Evolutionary conservation across 257 asterid species (phyloP), one percentile per base, ranked within the genome.

Genomic region (Nicotiana undulata): DNA sequence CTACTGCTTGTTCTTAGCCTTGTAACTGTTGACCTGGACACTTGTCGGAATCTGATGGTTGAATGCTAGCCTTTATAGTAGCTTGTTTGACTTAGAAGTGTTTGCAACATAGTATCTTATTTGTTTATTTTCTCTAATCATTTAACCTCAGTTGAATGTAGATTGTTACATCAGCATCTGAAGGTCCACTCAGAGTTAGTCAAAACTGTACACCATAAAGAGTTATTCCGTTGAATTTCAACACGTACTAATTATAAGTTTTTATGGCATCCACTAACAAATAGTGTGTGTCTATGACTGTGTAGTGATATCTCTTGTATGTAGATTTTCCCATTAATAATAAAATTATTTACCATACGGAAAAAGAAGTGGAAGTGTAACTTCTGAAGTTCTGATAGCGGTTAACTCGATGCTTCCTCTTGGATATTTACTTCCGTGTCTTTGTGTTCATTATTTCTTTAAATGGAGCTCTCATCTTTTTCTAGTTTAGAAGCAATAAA

Each of bases 391-490:
- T 44, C 40, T 49, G 59, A 40, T 59, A 78, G 56, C 51, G 28
- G 26, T 46, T 51, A 79, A 24, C 76, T 24, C 44, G 31, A 61
- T 44, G 51, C 32, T 10, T 79, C 52, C 52, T 79, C 76, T 79
- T 63, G 76, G 59, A 70, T 70, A 70, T 70, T 22, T 49, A 74
- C 77, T 28, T 63, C 46, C 63, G 40, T 49, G 70, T 28, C 37
- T 29, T 79, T 49, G 40, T 10, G 18, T 34, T 53, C 34, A 9
- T 79, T 31, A 26, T 63, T 52, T 28, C 82, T 74, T 29, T 34
- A 75, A 20, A 32, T 75, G 79, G 40, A 64, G 77, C 31, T 76
- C 64, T 86, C 58, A 63, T 80, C 28, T 7, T 56, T 15, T 60
- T 75, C 15, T 74, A 46, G 24, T 67, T 49, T 44, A 74, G 80